phyloP scores from a whole-genome alignment of 192 early-diverging fungal species.

The Pilaira anomala region DNA sequence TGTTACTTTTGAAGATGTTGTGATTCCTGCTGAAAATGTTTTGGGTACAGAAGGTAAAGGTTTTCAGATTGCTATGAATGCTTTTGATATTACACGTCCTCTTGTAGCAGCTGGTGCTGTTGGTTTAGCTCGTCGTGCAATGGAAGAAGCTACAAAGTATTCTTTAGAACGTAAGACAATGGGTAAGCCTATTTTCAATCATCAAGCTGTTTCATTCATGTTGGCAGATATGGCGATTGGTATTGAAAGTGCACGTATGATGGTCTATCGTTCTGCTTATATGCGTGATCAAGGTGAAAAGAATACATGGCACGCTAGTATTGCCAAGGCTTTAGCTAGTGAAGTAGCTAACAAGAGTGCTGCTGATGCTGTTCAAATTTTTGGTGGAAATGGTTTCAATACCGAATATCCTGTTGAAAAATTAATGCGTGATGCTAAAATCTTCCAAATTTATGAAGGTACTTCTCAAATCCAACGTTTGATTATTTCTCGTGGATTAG shows the following conservation, averaged over 20 bases:
- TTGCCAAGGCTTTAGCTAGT: constrained; percentile 83
- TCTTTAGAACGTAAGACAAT: constrained; percentile 92
- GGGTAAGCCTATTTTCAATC: constrained; percentile 85
- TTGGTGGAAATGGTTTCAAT: constrained; percentile 85
- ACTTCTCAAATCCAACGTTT: constrained; percentile 94
- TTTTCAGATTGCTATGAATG: constrained; percentile 97
- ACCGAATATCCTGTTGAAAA: constrained; percentile 95
- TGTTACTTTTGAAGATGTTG: constrained; percentile 81
- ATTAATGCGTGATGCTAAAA: constrained; percentile 90
- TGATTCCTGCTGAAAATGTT: constrained; percentile 76
- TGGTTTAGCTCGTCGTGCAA: constrained; percentile 86
- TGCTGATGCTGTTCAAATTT: constrained; percentile 92
- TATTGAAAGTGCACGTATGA: constrained; percentile 80
- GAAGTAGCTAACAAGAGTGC: constrained; percentile 80
- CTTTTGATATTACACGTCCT: constrained; percentile 92
- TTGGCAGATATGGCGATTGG: constrained; percentile 97
- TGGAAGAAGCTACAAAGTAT: constrained; percentile 91
- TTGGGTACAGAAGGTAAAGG: constrained; percentile 75
- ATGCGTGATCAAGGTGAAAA: constrained; percentile 80
- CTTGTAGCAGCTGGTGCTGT: constrained; percentile 85
- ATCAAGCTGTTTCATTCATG: constrained; percentile 93
- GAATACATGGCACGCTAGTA: constrained; percentile 93
- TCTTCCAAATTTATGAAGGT: constrained; percentile 97
- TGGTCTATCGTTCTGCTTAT: constrained; percentile 81
- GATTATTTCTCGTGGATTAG: constrained; percentile 80